Conservation (phyloP, 768 basidiomycete species). For the Rhodotorula diobovata region DNA sequence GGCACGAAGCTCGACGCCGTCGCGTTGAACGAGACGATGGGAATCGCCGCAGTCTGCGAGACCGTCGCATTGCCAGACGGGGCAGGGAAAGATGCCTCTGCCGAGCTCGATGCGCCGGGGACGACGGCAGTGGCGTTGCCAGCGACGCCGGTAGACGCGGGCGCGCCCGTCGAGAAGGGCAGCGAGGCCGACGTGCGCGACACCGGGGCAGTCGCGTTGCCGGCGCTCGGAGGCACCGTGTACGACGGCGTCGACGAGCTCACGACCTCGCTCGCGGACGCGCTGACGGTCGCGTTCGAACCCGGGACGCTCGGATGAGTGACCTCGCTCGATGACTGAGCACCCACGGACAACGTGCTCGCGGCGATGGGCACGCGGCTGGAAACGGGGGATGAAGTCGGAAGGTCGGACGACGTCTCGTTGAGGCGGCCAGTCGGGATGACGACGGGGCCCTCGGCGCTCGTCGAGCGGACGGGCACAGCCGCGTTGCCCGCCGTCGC, state of each 20-base stretch:
- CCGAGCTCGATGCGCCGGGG: background rate
- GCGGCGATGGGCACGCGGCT: background rate
- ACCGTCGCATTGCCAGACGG: background rate
- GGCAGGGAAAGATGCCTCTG: background rate
- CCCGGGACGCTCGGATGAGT: background rate
- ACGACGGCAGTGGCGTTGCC: background rate
- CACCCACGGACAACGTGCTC: background rate
- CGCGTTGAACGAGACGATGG: background rate
- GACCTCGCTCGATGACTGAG: background rate
- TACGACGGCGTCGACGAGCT: no score
- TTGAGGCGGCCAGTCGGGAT: background rate
- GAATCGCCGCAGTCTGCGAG: background rate
- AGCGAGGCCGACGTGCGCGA: background rate
- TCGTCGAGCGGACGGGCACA: background rate
- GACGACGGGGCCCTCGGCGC: background rate
- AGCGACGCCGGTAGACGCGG: background rate
- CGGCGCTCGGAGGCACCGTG: no score
- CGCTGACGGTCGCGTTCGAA: background rate
- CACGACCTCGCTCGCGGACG: background rate
- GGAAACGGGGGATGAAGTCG: background rate
- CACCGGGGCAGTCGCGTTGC: background rate
- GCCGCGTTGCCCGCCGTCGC: background rate
- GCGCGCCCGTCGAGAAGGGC: background rate
- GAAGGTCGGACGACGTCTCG: background rate
- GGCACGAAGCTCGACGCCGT: conserved; percentile 1